These are phyloP conservation scores for Plasmodium vinckei DNA, from an alignment of 169 alveolate genomes.

Conservation along the genomic window DNA sequence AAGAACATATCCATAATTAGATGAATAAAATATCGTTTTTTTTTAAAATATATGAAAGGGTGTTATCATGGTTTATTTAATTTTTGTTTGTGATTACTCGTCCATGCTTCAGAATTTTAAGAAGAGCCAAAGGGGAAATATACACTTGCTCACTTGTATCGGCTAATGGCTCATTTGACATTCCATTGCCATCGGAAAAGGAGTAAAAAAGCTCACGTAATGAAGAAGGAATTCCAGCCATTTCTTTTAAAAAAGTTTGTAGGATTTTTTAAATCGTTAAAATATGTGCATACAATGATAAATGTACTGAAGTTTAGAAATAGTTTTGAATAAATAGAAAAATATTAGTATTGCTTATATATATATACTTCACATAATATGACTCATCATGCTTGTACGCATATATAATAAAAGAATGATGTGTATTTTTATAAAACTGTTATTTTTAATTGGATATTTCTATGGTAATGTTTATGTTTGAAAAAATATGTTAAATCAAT, in stretches of 20 bases:
- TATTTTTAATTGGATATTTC: background rate
- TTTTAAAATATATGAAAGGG: no score
- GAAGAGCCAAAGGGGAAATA: conserved; percentile 96
- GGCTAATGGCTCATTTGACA: conserved; percentile 83
- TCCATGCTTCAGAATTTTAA: conserved; percentile 99
- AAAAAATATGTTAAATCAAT: no score
- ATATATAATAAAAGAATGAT: background rate
- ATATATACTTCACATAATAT: no score
- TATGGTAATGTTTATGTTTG: no score
- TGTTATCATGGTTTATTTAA: background rate
- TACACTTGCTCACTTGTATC: conserved; percentile 97
- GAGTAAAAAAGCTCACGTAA: conserved; percentile 81
- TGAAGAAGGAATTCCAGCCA: conserved; percentile 76
- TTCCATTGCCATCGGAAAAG: conserved; percentile 83
- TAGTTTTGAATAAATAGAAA: no score
- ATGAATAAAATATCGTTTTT: no score
- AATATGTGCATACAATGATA: no score
- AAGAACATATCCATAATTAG: no score
- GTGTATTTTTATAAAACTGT: background rate
- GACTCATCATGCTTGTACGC: background rate
- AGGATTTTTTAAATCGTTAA: background rate
- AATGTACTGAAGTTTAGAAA: no score
- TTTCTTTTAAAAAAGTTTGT: conserved; percentile 1
- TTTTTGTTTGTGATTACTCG: conserved; percentile 84
- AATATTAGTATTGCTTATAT: no score